These are phyloP conservation scores for Saccharomyces eubayanus DNA, from an alignment of 805 yeast species.

Conservation along the genomic window DNA sequence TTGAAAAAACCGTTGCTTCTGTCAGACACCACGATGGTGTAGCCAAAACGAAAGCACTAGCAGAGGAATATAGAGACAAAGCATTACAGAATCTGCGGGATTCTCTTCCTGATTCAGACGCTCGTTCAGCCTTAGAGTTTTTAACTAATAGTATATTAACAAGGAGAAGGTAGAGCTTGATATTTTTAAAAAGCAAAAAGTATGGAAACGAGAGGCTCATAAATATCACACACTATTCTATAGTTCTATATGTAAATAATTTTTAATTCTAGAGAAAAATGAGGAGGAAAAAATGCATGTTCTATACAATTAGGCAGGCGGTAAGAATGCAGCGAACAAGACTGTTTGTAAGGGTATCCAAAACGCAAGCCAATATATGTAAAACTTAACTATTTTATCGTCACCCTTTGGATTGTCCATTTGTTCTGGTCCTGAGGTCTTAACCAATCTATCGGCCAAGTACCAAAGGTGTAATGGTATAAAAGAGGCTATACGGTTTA, in stretches of 20 bases:
- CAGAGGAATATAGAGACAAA: constrained; percentile 64
- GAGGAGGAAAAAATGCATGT: neutral
- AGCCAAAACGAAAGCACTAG: constrained; percentile 64
- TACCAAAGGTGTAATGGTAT: constrained; percentile 74
- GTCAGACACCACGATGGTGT: constrained; percentile 70
- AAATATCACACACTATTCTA: neutral
- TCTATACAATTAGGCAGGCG: constrained; percentile 62
- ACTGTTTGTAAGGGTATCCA: constrained; percentile 68
- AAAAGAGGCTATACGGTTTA: constrained; percentile 71
- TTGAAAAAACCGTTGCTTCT: constrained; percentile 67
- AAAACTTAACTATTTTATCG: constrained; percentile 28
- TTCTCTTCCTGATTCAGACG: constrained; percentile 76
- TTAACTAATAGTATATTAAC: constrained; percentile 77
- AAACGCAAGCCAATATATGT: constrained; percentile 42
- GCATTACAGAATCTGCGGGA: constrained; percentile 64
- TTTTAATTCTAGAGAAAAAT: neutral
- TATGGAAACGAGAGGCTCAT: neutral
- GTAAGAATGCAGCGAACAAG: constrained; percentile 73
- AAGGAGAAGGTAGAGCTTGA: constrained; percentile 50
- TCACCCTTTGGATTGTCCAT: constrained; percentile 8
- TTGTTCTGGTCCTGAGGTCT: constrained; percentile 10
- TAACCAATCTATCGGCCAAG: constrained; percentile 36
- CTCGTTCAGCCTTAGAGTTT: constrained; percentile 78
- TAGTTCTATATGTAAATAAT: neutral
- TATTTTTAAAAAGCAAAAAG: neutral